Base-by-base conservation (phyloP, 2,329 filamentous ascomycete genomes). In the Metarhizium album region DNA sequence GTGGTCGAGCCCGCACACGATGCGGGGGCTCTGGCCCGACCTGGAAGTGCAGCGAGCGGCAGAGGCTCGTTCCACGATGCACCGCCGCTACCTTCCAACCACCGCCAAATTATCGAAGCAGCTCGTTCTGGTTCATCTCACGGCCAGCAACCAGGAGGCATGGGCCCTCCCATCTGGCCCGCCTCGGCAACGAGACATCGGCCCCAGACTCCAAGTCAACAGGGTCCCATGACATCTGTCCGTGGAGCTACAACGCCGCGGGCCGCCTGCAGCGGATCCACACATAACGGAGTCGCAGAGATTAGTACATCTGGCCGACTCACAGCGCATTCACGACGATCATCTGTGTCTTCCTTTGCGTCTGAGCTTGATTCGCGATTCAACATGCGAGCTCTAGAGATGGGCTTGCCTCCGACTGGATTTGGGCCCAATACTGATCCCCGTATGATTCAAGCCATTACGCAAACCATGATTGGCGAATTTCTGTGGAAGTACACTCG, bases 401-500 rank as follows among this genome's bases (percentile, higher is more conserved):
- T 78, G 64, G 70, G 72, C 43, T 73, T 81, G 49, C 71, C 70
- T 43, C 61, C 73, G 6, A 68, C 72, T 45, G 84, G 83, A 14
- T 78, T 93, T 53, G 80, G 82, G 9, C 74, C 82, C 20, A 79
- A 80, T 55, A 95, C 90, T 4, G 93, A 98, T 70, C 91, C 91
- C 55, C 87, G 91, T 60, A 96, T 98, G 90, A 97, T 98, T 59
- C 90, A 96, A 71, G 93, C 93, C 46, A 96, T 98, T 57, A 98
- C 93, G 2, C 91, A 98, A 69, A 97, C 93, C 18, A 98, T 98
- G 93, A 97, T 98, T 63, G 93, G 93, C 51, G 93, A 98, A 67
- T 97, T 91, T 67, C 75, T 98, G 40, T 98, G 93, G 93, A 98
- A 98, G 67, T 98, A 98, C 69, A 98, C 93, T 0, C 86, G 93